Conservation (phyloP, 345 rosid species). For the Chamaenerion angustifolium region DNA sequence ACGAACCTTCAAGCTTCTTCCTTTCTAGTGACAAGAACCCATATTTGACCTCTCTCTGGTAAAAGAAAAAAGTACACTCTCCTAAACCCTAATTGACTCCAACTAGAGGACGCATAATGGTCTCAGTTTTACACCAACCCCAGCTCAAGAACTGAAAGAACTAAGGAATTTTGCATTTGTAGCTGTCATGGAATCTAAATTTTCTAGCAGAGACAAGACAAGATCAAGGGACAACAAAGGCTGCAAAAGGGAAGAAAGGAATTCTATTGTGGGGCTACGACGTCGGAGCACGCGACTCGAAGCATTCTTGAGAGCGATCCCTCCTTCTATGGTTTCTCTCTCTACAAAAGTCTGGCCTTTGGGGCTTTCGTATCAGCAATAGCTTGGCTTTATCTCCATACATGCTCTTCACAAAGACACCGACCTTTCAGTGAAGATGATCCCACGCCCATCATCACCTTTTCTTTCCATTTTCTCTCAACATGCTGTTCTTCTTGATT, state of each 20-base stretch:
- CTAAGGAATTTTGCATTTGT: too few species aligned
- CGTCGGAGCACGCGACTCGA: slow-evolving; percentile 4
- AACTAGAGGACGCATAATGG: too few species aligned
- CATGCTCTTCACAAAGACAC: slow-evolving; percentile 4
- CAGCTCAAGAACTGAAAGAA: too few species aligned
- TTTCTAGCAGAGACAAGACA: slow-evolving; percentile 1
- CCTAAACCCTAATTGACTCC: too few species aligned
- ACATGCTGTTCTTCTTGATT: not conserved
- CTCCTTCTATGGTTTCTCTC: not conserved
- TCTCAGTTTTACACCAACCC: too few species aligned
- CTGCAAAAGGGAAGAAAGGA: slow-evolving; percentile 2
- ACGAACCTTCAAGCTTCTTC: slow-evolving; percentile 1
- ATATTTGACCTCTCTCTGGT: not conserved
- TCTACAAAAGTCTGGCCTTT: not conserved
- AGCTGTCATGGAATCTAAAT: not conserved
- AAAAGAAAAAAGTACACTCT: too few species aligned
- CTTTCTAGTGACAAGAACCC: slow-evolving; percentile 10
- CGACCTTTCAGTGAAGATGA: slow-evolving; percentile 8
- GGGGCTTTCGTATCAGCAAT: not conserved
- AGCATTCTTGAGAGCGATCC: not conserved
- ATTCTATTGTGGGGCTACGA: slow-evolving; percentile 1
- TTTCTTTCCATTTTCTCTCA: not conserved
- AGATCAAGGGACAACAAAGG: slow-evolving; percentile 3
- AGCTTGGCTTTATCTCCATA: slow-evolving; percentile 5
- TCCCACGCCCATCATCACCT: slow-evolving; percentile 2